Evolutionary conservation across 176 grass and related monocot genomes (phyloP), one percentile per base, ranked within the genome.

Genomic region (Oryza meridionalis): DNA sequence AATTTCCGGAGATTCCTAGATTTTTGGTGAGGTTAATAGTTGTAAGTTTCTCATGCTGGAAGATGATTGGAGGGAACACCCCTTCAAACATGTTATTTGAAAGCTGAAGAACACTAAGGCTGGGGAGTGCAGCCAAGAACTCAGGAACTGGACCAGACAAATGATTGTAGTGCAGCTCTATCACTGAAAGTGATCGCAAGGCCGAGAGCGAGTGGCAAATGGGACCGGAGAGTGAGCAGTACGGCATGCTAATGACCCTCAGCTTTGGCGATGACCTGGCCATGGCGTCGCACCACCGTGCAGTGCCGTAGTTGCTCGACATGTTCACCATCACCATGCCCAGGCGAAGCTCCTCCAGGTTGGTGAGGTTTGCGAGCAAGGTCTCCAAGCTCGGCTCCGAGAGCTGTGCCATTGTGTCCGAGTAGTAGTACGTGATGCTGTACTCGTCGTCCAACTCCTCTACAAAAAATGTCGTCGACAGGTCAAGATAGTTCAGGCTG

Each of bases 51-150:
- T 11, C 69, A 15, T 88, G 78, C 11, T 82, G 70, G 33, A 92
- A 86, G 71, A 88, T 71, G 19, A 19, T 38, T 0, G 7, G 45
- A 15, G 86, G 72, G 40, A 92, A 63, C 11, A 9, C 64, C 7
- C 90, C 90, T 0, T 62, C 25, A 32, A 94, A 68, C 0, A 12
- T 6, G 38, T 42, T 42, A 7, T 42, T 42, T 42, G 38, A 0
- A 40, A 91, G 61, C 33, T 16, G 4, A 62, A 91, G 85, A 33
- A 88, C 81, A 12, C 13, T 55, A 10, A 85, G 51, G 40, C 46
- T 81, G 24, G 89, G 68, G 38, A 88, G 72, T 45, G 77, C 53
- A 27, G 47, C 40, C 5, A 91, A 79, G 76, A 85, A 88, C 15
- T 85, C 70, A 4, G 85, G 89, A 9, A 91, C 9, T 2, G 58